Base-by-base conservation (phyloP, 768 basidiomycete genomes). In the Tephrocybe sp. region DNA sequence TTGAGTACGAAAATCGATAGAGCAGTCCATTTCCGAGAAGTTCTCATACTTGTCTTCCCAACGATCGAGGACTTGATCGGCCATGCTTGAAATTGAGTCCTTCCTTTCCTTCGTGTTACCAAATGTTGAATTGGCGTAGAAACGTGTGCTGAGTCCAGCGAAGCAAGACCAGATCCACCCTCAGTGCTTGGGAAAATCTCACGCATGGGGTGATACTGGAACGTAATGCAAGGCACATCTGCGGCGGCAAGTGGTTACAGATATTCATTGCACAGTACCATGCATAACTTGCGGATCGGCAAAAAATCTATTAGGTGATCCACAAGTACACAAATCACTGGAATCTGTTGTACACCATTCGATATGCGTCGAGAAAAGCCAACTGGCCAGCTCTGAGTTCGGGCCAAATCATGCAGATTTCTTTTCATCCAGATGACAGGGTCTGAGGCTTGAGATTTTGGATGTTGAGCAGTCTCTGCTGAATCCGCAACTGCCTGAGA, bases 11-110 rank as follows among this genome's bases (percentile, higher is more conserved):
- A 45, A 48, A 43, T 47, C 45, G 41, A 47, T 38, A 21, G 30
- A 37, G 20, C 38, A 26, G 24, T 46, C 34, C 24, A 45, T 46
- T 57, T 50, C 40, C 45, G 40, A 10, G 38, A 44, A 30, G 9
- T 39, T 44, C 14, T 44, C 26, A 28, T 28, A 43, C 32, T 20
- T 40, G 34, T 36, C 34, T 40, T n/a, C 32, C 1, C 34, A 23
- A 45, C 30, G 45, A 46, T 47, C 49, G 33, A 43, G 8, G 42
- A 21, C 40, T 30, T 47, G 54, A 55, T 51, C 45, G 49, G 34
- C 45, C 45, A 46, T 23, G 34, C 25, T 28, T 38, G 43, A n/a
- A 42, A 46, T 50, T 38, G 48, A 41, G 36, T 26, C 43, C 28
- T 24, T 41, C 11, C 20, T 40, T 30, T 30, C 7, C 28, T 12